Evolutionary conservation across 139 green algal genomes (phyloP), one percentile per base, ranked within the genome.

Genomic region (Chlorella sp.): DNA sequence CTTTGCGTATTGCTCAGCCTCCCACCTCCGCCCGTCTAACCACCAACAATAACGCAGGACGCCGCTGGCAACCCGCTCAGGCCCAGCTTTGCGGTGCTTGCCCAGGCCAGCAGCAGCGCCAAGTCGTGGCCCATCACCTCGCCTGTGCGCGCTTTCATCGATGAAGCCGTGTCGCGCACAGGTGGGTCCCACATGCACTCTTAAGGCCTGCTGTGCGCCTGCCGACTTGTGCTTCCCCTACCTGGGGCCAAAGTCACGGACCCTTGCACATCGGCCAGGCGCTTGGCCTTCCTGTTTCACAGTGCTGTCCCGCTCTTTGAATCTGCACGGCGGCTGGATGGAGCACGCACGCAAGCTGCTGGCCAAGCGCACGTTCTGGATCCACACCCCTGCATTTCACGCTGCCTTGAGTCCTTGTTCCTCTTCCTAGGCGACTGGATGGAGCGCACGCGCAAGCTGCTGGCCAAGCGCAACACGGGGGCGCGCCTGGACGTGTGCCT

Each of bases 381-480:
- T 78, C 4, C 73, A 8, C 26, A 62, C 26, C 26, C 2, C 73
- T 6, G 7, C 44, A 9, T 1, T 24, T 51, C 26, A 6, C 38
- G 6, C 56, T 16, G 32, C n/a, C 38, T 4, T n/a, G 34, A 17
- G 32, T n/a, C 17, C 38, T 51, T 11, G 5, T 28, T 1, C 34
- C 43, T 2, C n/a, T 0, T 17, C 19, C 41, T 60, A 69, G 69
- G 73, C n/a, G 73, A 73, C 1, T 92, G 88, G 90, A 65, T 73
- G 82, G 83, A 89, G 73, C 46, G 69, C 6, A 81, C 65, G 46
- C 87, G 86, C 20, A 36, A 64, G 13, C 30, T 34, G 20, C 46
- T 89, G 8, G 89, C 74, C 70, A 87, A 90, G 80, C 79, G 85
- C 78, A 85, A 85, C 83, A 76, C 72, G 44, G 73, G 60, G 1